Conservation (phyloP, 768 basidiomycete species). For the Phaeotremella fagi region DNA sequence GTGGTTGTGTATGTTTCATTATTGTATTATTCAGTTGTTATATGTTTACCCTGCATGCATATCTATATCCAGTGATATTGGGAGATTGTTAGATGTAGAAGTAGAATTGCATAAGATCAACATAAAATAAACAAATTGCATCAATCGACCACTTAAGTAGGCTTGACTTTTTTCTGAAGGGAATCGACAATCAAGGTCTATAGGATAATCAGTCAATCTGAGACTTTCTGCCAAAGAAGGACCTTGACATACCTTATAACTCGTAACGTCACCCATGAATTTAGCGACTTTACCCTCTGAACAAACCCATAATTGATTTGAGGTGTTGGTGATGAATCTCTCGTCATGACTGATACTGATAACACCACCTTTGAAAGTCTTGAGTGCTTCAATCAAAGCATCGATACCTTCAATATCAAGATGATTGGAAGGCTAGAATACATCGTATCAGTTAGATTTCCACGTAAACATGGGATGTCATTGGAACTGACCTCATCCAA, state of each 20-base stretch:
- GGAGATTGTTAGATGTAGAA: neutral
- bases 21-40: constrained; percentile 9
- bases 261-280: constrained; percentile 83
- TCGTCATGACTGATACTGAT: constrained; percentile 75
- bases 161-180: neutral
- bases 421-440: constrained; percentile 80
- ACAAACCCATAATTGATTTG: constrained; percentile 90
- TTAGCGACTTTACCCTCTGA: constrained; percentile 72
- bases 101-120: neutral
- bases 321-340: constrained; percentile 84
- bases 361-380: constrained; percentile 79
- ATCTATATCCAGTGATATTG: neutral
- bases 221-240: neutral
- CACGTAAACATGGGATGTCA: neutral
- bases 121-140: constrained; percentile 33
- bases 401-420: constrained; percentile 97
- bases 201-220: neutral
- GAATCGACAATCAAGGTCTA: neutral
- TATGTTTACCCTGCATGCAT: constrained; percentile 1
- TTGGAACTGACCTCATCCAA: constrained; percentile 75
- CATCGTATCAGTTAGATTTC: neutral
- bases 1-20: constrained; percentile 6
- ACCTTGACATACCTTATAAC: constrained; percentile 67
- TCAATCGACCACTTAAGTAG: neutral
- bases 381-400: constrained; percentile 75